A percentile compares a stretch with the other conserved stretches of the same genome.
These are phyloP conservation scores for Beauveria sp. DNA, from an alignment of 2,329 filamentous ascomycete species.

Conservation along the genomic window DNA sequence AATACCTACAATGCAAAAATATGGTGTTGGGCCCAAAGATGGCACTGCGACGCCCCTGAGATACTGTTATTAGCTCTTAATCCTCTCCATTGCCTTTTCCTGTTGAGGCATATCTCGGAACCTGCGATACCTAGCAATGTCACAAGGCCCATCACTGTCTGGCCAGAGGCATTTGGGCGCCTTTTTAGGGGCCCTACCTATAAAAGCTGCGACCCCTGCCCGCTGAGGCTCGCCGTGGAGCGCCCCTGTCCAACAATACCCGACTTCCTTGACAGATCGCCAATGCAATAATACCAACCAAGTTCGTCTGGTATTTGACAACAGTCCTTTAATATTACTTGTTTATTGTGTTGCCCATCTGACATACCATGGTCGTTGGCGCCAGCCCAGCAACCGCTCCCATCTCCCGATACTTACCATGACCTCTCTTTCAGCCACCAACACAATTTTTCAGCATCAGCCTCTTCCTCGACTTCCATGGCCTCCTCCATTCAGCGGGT, in stretches of 20 bases:
- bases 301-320: slow-evolving; percentile 2
- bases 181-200: too few relatives aligned
- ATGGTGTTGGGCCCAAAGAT: background rate
- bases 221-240: slow-evolving; percentile 2
- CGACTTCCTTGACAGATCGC: background rate
- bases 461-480: background rate
- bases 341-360: background rate
- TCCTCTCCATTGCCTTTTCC: background rate
- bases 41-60: too few relatives aligned
- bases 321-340: background rate
- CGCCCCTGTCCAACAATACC: background rate
- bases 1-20: background rate
- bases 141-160: too few relatives aligned
- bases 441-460: background rate
- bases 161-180: too few relatives aligned
- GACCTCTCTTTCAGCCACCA: background rate
- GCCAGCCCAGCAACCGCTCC: background rate
- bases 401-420: background rate
- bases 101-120: background rate
- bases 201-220: too few relatives aligned
- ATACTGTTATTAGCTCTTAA: background rate
- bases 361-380: background rate
- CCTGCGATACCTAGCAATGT: too few relatives aligned
- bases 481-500: background rate
- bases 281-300: background rate